A percentile compares a stretch with the other conserved stretches of the same genome.
These are phyloP conservation scores for Pezicula carpinea DNA, from an alignment of 2,329 filamentous ascomycete species.

Conservation along the genomic window DNA sequence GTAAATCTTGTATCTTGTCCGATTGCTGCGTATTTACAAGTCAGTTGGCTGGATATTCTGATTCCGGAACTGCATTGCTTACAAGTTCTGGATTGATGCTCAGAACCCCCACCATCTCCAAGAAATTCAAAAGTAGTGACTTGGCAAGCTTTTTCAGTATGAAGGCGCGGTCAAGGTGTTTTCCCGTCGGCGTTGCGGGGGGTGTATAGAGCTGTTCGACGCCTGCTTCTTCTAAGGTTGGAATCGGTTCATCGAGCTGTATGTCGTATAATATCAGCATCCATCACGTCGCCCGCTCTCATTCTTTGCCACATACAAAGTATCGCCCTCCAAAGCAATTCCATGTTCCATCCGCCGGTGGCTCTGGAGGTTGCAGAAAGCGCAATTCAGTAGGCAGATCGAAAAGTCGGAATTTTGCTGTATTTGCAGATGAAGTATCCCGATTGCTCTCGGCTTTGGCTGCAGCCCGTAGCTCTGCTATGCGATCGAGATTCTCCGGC, in stretches of 20 bases:
- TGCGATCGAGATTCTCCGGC: conserved; percentile 60
- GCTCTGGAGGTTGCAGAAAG: conserved; percentile 75
- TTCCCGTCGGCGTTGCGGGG: conserved; percentile 24
- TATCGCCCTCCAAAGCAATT: conserved; percentile 68
- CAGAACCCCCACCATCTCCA: conserved; percentile 74
- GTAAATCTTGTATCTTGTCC: conserved; percentile 72
- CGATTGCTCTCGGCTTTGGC: conserved; percentile 11
- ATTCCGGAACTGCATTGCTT: conserved; percentile 13
- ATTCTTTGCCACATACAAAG: conserved; percentile 36
- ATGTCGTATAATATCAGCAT: conserved; percentile 11
- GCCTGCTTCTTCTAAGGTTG: conserved; percentile 63
- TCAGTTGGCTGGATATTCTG: conserved; percentile 9
- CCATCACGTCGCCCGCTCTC: neutral
- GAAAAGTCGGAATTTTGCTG: conserved; percentile 23
- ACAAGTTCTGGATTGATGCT: conserved; percentile 57
- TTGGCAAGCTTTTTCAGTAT: conserved; percentile 76
- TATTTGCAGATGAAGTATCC: conserved; percentile 11
- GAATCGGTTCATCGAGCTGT: conserved; percentile 56
- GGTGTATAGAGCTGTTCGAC: conserved; percentile 63
- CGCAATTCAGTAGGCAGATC: conserved; percentile 54
- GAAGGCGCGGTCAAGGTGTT: conserved; percentile 58
- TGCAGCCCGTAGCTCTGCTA: conserved; percentile 41
- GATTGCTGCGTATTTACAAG: conserved; percentile 43
- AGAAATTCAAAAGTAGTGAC: conserved; percentile 80
- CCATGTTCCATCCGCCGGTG: conserved; percentile 67